A percentile compares a stretch with the other conserved stretches of the same genome.
Conservation (phyloP, 1,284 basidiomycete species). For the Cutaneotrichosporon cyanovorans region DNA sequence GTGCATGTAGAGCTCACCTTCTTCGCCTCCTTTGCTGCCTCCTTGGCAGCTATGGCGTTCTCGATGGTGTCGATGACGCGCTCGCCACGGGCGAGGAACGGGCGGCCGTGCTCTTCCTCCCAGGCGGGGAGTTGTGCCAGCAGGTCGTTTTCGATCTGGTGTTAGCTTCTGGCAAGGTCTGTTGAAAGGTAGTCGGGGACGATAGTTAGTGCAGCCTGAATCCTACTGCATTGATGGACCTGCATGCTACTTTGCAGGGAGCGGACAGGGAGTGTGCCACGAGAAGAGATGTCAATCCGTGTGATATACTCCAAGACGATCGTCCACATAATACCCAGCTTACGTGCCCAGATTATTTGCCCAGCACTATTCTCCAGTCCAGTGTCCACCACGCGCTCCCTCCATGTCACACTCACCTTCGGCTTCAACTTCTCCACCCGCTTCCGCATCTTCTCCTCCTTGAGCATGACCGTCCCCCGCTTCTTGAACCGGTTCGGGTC, state of each 20-base stretch:
- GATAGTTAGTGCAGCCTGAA: no score
- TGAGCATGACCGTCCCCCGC: constrained; percentile 64
- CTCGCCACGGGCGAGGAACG: constrained; percentile 79
- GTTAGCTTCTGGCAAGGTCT: not conserved
- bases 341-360: not conserved
- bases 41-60: constrained; percentile 56
- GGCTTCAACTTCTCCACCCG: constrained; percentile 91
- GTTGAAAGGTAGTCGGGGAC: no score
- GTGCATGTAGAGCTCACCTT: constrained; percentile 34
- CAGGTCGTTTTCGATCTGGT: constrained; percentile 79
- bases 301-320: no score
- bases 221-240: no score
- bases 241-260: no score
- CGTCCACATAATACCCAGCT: no score
- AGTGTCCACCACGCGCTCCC: not conserved
- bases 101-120: constrained; percentile 69
- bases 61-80: constrained; percentile 73
- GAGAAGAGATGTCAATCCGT: no score
- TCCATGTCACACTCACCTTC: constrained; percentile 54
- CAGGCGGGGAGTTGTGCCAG: constrained; percentile 70
- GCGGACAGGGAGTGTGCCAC: no score
- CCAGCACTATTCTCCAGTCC: not conserved
- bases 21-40: constrained; percentile 68
- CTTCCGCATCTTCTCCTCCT: constrained; percentile 97
- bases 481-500: constrained; percentile 44